A percentile compares a stretch with the other conserved stretches of the same genome.
Evolutionary conservation across 495 filamentous ascomycete species (phyloP).

Genomic region (Aspergillus asperescens): DNA sequence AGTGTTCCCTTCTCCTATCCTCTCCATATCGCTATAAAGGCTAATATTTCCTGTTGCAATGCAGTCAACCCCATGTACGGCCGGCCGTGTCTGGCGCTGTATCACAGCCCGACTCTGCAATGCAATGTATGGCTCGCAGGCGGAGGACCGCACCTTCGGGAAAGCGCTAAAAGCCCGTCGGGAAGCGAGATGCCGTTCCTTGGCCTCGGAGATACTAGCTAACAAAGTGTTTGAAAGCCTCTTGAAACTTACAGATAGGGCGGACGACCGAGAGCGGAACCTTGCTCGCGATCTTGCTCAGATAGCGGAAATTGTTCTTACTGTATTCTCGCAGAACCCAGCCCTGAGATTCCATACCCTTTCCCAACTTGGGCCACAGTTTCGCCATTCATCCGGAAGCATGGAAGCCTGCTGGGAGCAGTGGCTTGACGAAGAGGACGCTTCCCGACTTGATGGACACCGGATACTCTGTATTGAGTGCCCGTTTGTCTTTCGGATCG

Average conservation of each 20-base stretch:
- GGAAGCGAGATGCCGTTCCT: background rate
- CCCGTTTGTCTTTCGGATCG: background rate
- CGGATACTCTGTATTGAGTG: background rate
- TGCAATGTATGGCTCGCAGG: background rate
- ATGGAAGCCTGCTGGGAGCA: background rate
- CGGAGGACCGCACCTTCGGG: background rate
- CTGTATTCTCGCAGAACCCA: background rate
- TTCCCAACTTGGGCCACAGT: background rate
- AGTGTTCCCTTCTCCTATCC: background rate
- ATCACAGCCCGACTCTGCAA: background rate
- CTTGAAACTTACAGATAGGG: background rate
- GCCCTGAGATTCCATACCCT: background rate
- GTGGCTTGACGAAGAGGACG: background rate
- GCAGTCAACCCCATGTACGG: background rate
- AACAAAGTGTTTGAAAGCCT: background rate
- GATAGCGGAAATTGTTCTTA: background rate
- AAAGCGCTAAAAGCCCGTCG: background rate
- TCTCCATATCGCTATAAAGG: no score
- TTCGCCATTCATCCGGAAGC: background rate
- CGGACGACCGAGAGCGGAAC: background rate
- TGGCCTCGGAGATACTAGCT: background rate
- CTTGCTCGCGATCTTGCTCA: background rate
- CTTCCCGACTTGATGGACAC: background rate
- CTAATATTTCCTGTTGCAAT: background rate
- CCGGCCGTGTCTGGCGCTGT: background rate